Base-by-base conservation (phyloP, 164 flowering plant species). In the Nymphaea colorata region DNA sequence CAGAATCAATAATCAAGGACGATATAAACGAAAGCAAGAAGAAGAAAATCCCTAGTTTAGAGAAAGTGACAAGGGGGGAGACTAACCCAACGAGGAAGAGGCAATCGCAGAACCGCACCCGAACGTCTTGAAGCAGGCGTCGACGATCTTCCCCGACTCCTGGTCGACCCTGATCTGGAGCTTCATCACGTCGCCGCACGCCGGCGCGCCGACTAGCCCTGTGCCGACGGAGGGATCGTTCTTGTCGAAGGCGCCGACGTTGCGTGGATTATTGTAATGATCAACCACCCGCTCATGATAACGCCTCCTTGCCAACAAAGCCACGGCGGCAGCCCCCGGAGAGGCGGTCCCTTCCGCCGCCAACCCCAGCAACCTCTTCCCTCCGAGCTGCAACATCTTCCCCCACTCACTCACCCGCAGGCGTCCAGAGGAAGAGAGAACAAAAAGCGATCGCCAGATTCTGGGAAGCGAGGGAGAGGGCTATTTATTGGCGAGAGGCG, bases 161-260 rank as follows among this genome's bases (percentile, higher is more conserved):
- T 90, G 89, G 67, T 94, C 98, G 53, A 92, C 89, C 85, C 78
- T 86, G 25, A 95, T 90, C 80, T 92, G 98, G 14, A 92, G 86
- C 86, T 95, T 95, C 97, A 95, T 92, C 18, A 95, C 99, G 75
- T 94, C 99, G 5, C 98, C 99, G 62, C 99, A 94, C 5, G 99
- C 99, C 8, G 99, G 99, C 3, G 99, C 99, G 0, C 99, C 99
- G 41, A 95, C 99, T 4, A 95, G 86, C 0, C 98, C 99, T 2
- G 99, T 92, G 4, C 99, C 99, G 8, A 95, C 94, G 25, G 75
- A 66, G 4, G 99, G 98, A 73, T 95, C 99, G 68, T 68, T 83
- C 88, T 95, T 92, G 70, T 95, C 98, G 74, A 95, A 88, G 6
- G 98, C 83, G 3, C 99, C 99, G 5, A 90, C 99, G 80, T 95